Conservation (phyloP, 1,284 basidiomycete species). For the Apiotrichum veenhuisii region DNA sequence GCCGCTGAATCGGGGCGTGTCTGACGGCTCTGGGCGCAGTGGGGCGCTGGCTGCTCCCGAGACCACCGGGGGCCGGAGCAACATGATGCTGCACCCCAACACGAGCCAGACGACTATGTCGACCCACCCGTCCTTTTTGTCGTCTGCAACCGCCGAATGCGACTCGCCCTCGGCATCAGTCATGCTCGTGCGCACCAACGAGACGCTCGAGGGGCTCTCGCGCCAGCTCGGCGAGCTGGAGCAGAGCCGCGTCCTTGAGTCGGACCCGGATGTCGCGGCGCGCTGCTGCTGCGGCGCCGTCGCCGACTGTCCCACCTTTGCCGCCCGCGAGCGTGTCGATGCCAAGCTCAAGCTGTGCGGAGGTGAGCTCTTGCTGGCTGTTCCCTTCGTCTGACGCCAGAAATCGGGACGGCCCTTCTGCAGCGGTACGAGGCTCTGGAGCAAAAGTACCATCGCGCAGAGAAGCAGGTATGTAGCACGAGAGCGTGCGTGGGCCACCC, state of each 20-base stretch:
- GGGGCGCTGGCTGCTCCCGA: no score
- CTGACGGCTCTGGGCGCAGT: no score
- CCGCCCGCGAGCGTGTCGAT: slow-evolving; percentile 65
- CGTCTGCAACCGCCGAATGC: not conserved
- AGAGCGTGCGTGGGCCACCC: slow-evolving; percentile 42
- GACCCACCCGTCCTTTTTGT: not conserved
- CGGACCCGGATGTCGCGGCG: slow-evolving; percentile 11
- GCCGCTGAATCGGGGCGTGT: no score
- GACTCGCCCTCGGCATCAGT: slow-evolving; percentile 33
- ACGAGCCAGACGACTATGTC: not conserved
- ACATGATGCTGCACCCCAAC: not conserved
- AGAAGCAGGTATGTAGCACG: slow-evolving; percentile 42
- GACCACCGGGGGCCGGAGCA: no score
- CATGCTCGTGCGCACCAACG: slow-evolving; percentile 36
- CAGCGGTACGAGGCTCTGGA: slow-evolving; percentile 80
- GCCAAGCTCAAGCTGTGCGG: slow-evolving; percentile 73
- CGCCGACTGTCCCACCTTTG: slow-evolving; percentile 47
- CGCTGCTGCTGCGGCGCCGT: slow-evolving; percentile 28
- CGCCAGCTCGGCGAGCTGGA: slow-evolving; percentile 33
- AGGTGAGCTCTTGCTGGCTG: slow-evolving; percentile 55
- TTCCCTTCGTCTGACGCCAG: slow-evolving; percentile 49
- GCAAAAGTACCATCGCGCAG: slow-evolving; percentile 58
- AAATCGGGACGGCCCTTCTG: slow-evolving; percentile 86
- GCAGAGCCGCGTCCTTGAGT: slow-evolving; percentile 17
- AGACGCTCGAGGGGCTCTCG: slow-evolving; percentile 39